A percentile compares a stretch with the other conserved stretches of the same genome.
Evolutionary conservation across 225 moss, liverwort and hornwort genomes (phyloP).

Genomic region (Pseudisothecium myosuroides): DNA sequence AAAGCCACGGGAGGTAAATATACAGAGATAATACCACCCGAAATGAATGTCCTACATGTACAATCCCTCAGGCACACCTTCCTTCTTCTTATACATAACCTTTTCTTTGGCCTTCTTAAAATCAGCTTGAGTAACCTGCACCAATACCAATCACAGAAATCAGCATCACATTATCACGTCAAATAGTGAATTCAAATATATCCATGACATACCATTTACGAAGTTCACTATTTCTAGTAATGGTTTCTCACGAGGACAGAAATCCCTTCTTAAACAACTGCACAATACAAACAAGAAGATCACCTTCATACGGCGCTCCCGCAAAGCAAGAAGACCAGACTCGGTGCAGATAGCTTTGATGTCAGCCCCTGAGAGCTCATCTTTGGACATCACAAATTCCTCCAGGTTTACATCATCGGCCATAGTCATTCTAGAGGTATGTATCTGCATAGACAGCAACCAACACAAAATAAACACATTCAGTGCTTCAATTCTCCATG

Average conservation of each 20-base stretch:
- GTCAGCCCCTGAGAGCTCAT: constrained; percentile 94
- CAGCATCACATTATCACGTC: not conserved
- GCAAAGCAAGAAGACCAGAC: constrained; percentile 84
- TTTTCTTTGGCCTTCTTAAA: constrained; percentile 99
- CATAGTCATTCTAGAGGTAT: constrained; percentile 96
- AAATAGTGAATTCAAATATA: not conserved
- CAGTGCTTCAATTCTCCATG: not conserved
- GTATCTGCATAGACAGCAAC: constrained; percentile 50
- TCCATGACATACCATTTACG: not conserved
- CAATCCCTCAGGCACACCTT: constrained; percentile 96
- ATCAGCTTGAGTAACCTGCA: constrained; percentile 89
- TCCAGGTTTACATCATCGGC: constrained; percentile 93
- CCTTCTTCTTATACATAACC: constrained; percentile 99
- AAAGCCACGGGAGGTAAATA: not conserved
- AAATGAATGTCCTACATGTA: constrained; percentile 66
- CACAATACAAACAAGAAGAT: not conserved
- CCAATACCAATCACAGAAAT: not conserved
- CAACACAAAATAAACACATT: not conserved
- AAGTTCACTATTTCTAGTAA: not conserved
- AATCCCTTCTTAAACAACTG: not conserved
- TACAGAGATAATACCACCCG: constrained; percentile 11
- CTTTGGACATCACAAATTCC: constrained; percentile 98
- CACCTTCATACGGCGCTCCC: constrained; percentile 99
- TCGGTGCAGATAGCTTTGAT: constrained; percentile 98
- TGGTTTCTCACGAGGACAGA: not conserved